Evolutionary conservation across 176 grass and related monocot species (phyloP).

Genomic region (Raddia distichophylla): DNA sequence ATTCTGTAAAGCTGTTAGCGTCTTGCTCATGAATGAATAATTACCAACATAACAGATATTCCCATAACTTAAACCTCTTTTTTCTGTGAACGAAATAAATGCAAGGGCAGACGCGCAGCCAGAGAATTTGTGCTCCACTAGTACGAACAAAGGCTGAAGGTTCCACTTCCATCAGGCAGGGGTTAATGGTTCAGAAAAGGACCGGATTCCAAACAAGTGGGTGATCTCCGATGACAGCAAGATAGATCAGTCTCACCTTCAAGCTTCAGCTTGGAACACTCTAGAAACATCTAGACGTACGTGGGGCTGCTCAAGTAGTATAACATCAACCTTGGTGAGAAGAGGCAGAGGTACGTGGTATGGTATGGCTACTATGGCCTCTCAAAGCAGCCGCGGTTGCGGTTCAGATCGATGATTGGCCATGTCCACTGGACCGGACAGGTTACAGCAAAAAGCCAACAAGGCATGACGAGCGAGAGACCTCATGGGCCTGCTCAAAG

Average conservation of each 20-base stretch:
- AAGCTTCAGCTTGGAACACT: background rate
- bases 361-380: too few species aligned
- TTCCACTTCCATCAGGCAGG: background rate
- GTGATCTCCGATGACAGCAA: background rate
- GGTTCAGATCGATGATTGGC: too few species aligned
- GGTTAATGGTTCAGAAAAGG: constrained; percentile 7
- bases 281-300: constrained; percentile 1
- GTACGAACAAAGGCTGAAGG: background rate
- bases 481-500: too few species aligned
- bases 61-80: background rate
- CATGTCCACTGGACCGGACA: too few species aligned
- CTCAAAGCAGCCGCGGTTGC: too few species aligned
- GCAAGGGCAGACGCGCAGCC: background rate
- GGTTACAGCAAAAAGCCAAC: too few species aligned
- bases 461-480: too few species aligned
- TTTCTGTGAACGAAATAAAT: background rate
- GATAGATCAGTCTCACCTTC: background rate
- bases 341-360: too few species aligned
- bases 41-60: background rate
- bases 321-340: too few species aligned
- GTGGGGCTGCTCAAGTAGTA: too few species aligned
- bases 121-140: background rate
- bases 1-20: background rate
- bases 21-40: background rate
- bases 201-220: constrained; percentile 8